Evolutionary conservation across 768 basidiomycete species (phyloP).

Genomic region (Rhodotorula paludigena): DNA sequence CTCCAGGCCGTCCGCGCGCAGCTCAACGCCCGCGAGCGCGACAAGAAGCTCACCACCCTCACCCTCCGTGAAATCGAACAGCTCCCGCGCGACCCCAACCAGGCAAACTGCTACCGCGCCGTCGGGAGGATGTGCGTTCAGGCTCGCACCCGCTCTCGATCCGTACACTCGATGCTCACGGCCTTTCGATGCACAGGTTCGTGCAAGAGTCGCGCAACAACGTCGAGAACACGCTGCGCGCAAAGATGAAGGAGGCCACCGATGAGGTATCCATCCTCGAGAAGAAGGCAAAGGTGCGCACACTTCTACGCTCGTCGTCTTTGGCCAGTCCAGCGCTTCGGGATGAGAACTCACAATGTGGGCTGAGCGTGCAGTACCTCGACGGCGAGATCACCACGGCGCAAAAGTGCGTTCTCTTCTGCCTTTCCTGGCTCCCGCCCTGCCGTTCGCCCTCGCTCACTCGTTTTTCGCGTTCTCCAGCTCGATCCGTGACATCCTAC

Average conservation of each 20-base stretch:
- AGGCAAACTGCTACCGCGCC: constrained; percentile 24
- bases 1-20: constrained; percentile 21
- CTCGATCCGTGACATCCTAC: constrained; percentile 24
- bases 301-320: too few species aligned
- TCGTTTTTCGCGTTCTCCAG: neutral
- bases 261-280: constrained; percentile 22
- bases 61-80: constrained; percentile 37
- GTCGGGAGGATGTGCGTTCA: constrained; percentile 35
- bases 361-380: constrained; percentile 28
- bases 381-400: constrained; percentile 32
- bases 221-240: constrained; percentile 29
- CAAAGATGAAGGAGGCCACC: constrained; percentile 26
- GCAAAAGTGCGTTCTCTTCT: constrained; percentile 20
- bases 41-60: constrained; percentile 29
- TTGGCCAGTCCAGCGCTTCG: too few species aligned
- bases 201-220: constrained; percentile 37
- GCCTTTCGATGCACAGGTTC: constrained; percentile 19
- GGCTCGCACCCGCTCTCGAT: too few species aligned
- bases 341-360: neutral
- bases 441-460: neutral
- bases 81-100: constrained; percentile 19
- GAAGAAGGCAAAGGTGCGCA: constrained; percentile 38
- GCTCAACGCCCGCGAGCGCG: constrained; percentile 22
- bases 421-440: neutral
- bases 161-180: neutral